A percentile compares a stretch with the other conserved stretches of the same genome.
phyloP scores from a whole-genome alignment of 331 rosid species.

The Ulmus americana region DNA sequence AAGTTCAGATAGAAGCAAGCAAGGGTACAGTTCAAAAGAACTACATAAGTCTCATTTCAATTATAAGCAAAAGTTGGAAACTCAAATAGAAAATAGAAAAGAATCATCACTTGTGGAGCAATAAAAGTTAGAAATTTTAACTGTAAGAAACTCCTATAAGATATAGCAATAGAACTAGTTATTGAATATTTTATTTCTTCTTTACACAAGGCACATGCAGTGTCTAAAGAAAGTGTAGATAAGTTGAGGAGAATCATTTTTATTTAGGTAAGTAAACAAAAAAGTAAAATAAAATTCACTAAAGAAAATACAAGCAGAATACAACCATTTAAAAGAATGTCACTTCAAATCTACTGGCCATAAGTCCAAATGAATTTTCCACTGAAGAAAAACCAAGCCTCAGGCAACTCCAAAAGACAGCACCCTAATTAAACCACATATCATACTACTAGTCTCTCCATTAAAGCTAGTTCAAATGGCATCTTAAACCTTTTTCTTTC shows the following conservation, averaged over 20 bases:
- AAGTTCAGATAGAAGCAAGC: slow-evolving; percentile 6
- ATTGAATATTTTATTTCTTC: not conserved
- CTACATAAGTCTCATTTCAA: no score
- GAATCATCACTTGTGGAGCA: not conserved
- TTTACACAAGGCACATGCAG: not conserved
- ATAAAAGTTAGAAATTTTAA: not conserved
- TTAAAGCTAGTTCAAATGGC: no score
- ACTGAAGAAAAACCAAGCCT: not conserved
- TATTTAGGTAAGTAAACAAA: not conserved
- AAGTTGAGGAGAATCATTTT: not conserved
- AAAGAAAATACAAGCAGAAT: not conserved
- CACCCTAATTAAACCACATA: no score
- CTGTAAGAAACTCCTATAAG: not conserved
- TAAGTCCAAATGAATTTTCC: not conserved
- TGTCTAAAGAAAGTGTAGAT: not conserved
- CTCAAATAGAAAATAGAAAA: not conserved
- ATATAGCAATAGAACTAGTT: no score
- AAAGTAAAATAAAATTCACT: not conserved
- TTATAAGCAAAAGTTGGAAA: not conserved
- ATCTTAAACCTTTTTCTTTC: no score
- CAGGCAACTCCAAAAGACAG: no score
- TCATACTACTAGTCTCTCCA: no score
- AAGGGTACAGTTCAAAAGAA: not conserved
- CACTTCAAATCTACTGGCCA: not conserved
- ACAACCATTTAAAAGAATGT: not conserved